Percentiles rank a stretch among this genome's conserved stretches.
Evolutionary conservation across 768 basidiomycete genomes (phyloP).

Genomic region (Suillus cothurnatus): DNA sequence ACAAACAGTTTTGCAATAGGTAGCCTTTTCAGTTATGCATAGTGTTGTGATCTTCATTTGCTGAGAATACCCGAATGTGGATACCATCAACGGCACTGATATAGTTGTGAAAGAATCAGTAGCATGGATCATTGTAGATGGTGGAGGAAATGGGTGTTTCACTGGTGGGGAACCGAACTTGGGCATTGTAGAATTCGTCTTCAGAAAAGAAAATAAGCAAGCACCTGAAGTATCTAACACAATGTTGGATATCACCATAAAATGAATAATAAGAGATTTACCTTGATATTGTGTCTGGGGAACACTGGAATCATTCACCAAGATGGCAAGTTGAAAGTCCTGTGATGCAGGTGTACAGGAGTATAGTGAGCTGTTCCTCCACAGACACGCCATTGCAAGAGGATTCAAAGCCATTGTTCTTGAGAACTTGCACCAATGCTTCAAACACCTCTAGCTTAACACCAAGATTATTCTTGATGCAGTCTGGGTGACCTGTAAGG

Average conservation of each 20-base stretch:
- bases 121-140: neutral
- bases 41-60: conserved; percentile 1
- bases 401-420: neutral
- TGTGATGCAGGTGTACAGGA: neutral
- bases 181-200: conserved; percentile 5
- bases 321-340: conserved; percentile 6
- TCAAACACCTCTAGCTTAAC: conserved; percentile 25
- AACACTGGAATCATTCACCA: conserved; percentile 1
- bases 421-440: conserved; percentile 15
- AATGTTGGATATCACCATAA: no score
- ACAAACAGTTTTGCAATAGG: conserved; percentile 23
- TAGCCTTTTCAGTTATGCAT: conserved; percentile 20
- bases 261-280: neutral
- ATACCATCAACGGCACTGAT: conserved; percentile 10
- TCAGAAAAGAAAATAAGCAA: conserved; percentile 13
- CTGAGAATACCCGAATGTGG: neutral
- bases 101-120: neutral
- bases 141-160: neutral
- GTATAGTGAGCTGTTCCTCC: conserved; percentile 8
- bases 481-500: conserved; percentile 23
- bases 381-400: neutral
- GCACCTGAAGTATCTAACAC: conserved; percentile 13
- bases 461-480: conserved; percentile 24
- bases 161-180: conserved; percentile 6
- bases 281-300: conserved; percentile 5